These are phyloP conservation scores for Schoenoplectus triqueter DNA, from an alignment of 202 grass and related monocot genomes.

Conservation along the genomic window DNA sequence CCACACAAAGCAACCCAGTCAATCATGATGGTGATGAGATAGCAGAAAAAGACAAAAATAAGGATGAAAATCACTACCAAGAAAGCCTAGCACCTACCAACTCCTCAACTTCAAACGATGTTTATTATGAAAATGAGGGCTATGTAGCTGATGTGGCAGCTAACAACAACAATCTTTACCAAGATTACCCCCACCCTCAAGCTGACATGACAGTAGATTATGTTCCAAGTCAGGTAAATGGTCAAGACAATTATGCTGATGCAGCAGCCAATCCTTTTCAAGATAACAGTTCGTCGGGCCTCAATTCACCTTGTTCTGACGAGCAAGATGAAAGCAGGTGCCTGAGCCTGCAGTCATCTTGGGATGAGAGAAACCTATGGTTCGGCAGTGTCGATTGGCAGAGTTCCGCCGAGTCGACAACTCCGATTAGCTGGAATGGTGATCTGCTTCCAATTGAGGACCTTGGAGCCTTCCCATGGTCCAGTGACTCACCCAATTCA, in stretches of 20 bases:
- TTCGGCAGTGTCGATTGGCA: constrained; percentile 71
- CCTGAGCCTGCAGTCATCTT: constrained; percentile 64
- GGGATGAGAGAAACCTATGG: constrained; percentile 93
- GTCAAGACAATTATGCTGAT: constrained; percentile 10
- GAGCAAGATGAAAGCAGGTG: constrained; percentile 46
- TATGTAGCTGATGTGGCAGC: background rate
- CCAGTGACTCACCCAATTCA: constrained; percentile 69
- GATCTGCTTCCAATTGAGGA: constrained; percentile 50
- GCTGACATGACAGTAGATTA: constrained; percentile 18
- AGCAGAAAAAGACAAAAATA: constrained; percentile 12
- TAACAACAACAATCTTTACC: background rate
- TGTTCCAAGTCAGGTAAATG: background rate
- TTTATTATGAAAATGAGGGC: background rate
- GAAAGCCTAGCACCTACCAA: constrained; percentile 59
- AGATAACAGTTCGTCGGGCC: constrained; percentile 29
- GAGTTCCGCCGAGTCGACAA: constrained; percentile 62
- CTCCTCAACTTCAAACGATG: background rate
- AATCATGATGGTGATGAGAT: background rate
- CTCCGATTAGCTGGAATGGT: constrained; percentile 63
- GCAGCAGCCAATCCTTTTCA: background rate
- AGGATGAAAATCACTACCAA: constrained; percentile 48
- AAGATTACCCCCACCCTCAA: background rate
- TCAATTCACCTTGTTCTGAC: constrained; percentile 57
- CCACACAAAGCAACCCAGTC: background rate
- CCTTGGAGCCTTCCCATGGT: constrained; percentile 72